Evolutionary conservation across 2,329 filamentous ascomycete genomes (phyloP), one percentile per base, ranked within the genome.

Genomic region (Hypoxylon sp.): DNA sequence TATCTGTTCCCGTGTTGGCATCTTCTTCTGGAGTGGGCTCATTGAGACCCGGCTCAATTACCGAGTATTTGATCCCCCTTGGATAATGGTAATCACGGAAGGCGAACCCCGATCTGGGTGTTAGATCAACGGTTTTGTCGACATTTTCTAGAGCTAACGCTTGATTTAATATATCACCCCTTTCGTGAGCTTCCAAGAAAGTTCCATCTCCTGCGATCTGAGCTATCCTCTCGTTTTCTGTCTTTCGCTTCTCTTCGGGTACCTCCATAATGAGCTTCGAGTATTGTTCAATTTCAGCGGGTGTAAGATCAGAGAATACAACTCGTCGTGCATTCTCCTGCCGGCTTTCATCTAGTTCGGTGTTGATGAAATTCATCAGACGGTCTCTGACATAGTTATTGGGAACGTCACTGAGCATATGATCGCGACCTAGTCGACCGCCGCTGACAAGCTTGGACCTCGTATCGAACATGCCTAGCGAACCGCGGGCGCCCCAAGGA

Each of bases 311-410:
- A 17, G 62, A 24, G 24, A 68, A 72, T n/a, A 72, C 70, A 13
- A 67, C 67, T 13, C 24, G 51, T 14, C 52, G 48, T 11, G 58
- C 58, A 3, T 44, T 17, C 3, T 70, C 64, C 29, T 39, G 61
- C 35, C 55, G 17, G 11, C 62, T 62, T 44, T 66, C 70, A 8
- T 61, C 46, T 5, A 66, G 37, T 44, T 53, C 2, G 14, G 57
- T 63, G 35, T 66, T 37, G 37, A 72, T 72, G 26, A 66, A 70
- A 39, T 70, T 52, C 67, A 72, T 63, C 26, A 72, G 22, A 14
- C 47, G 29, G 33, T 72, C 70, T 56, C 67, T 31, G 19, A 70
- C 67, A 22, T 48, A 64, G 29, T 63, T 35, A 24, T 70, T 72
- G 1, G 70, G 70, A 6, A 70, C 64, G 11, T 72, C 70, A 31